Evolutionary conservation across 768 basidiomycete species (phyloP), one percentile per base, ranked within the genome.

Genomic region (Rhizopogon rudus): DNA sequence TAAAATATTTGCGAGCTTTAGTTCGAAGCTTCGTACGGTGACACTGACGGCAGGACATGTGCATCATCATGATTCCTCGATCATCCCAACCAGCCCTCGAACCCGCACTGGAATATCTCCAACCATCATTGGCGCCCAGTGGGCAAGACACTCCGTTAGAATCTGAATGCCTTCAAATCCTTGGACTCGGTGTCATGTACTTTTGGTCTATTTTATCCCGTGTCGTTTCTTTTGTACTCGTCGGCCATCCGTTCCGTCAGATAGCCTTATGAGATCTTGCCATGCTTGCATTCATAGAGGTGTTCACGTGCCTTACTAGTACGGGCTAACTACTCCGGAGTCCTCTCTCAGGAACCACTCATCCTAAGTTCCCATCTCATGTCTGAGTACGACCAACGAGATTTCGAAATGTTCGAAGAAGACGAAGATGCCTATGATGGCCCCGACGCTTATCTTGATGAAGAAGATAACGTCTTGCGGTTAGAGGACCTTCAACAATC

Each of bases 371-470:
- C 10, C 13, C 33, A 10, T 9, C 13, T 60, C n/a, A 57, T 69
- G 67, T 44, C 60, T 16, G 50, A 55, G 12, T 61, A 64, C 60
- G 61, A 65, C 12, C 59, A 61, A 25, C 9, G 51, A 29, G 53
- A 64, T 40, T 55, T 58, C 42, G 58, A 61, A 51, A 45, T 60
- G 49, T 50, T 55, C 37, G 66, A 64, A n/a, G 58, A 52, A 28
- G 74, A 72, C 33, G 71, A 69, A 6, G 70, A 68, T 33, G 69
- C 55, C 16, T 71, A 63, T 40, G 62, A 68, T 1, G 70, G 71
- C n/a, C 71, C 70, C 6, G 71, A 73, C 41, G 72, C 63, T 43
- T 67, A 67, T 44, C 56, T 70, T 17, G 72, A 72, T 8, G 48
- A 25, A 9, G 71, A 63, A 40, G 70, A 75, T 42, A 65, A 62